Percentiles rank a stretch among this genome's conserved stretches.
Conservation (phyloP, 2,329 filamentous ascomycete species). For the Podosphaera leucotricha region DNA sequence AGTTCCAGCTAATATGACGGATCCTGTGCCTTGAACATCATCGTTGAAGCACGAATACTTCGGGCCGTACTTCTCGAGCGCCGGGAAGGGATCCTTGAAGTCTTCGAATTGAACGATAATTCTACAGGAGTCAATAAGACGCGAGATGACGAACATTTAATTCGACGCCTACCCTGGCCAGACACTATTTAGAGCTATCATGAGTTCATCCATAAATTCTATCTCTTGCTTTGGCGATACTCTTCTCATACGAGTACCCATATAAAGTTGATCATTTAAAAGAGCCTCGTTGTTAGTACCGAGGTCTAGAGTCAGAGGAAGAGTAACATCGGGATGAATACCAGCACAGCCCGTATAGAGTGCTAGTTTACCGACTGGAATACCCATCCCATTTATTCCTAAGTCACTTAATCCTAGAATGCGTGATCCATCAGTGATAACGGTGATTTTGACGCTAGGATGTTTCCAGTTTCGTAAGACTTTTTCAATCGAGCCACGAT, state of each 20-base stretch:
- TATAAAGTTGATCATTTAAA: slow-evolving; percentile 53
- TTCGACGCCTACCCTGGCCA: slow-evolving; percentile 48
- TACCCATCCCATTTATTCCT: slow-evolving; percentile 62
- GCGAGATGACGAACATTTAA: slow-evolving; percentile 27
- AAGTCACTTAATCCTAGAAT: slow-evolving; percentile 65
- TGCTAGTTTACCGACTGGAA: slow-evolving; percentile 61
- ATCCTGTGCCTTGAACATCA: slow-evolving; percentile 73
- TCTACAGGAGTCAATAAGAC: slow-evolving; percentile 32
- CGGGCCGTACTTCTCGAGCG: slow-evolving; percentile 49
- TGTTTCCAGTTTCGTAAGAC: slow-evolving; percentile 51
- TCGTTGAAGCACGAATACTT: slow-evolving; percentile 77
- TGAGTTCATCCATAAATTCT: slow-evolving; percentile 50
- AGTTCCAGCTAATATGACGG: slow-evolving; percentile 63
- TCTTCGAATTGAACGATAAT: slow-evolving; percentile 44
- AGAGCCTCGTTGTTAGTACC: slow-evolving; percentile 61
- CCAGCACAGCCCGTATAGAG: slow-evolving; percentile 72
- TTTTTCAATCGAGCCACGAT: slow-evolving; percentile 38
- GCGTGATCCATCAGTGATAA: slow-evolving; percentile 30
- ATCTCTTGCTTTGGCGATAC: slow-evolving; percentile 51
- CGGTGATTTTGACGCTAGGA: slow-evolving; percentile 35
- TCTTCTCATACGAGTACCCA: slow-evolving; percentile 45
- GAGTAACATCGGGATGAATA: slow-evolving; percentile 52
- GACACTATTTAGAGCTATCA: slow-evolving; percentile 38
- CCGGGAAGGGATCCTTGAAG: slow-evolving; percentile 33
- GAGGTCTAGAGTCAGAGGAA: slow-evolving; percentile 65